These are phyloP conservation scores for Kuraishia borneana DNA, from an alignment of 805 yeast genomes.

Conservation along the genomic window DNA sequence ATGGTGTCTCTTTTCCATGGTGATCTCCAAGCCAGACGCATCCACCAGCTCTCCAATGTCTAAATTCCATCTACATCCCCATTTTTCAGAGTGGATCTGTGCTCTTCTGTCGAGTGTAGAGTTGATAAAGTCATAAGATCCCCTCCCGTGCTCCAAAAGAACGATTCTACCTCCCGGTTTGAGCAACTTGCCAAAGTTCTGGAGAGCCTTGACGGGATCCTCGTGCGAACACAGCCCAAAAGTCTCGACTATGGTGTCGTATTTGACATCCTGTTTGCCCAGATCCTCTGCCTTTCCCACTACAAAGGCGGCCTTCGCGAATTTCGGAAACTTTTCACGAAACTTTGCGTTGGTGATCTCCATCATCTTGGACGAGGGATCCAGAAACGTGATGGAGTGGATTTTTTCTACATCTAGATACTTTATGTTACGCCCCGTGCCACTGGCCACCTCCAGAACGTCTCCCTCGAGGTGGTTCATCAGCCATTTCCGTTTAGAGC, in stretches of 20 bases:
- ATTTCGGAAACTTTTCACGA: conserved; percentile 52
- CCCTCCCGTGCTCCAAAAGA: conserved; percentile 86
- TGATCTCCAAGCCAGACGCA: conserved; percentile 73
- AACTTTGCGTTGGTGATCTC: conserved; percentile 69
- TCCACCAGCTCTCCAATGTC: conserved; percentile 85
- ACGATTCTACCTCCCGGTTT: conserved; percentile 88
- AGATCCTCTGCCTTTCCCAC: conserved; percentile 85
- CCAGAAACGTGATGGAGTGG: conserved; percentile 73
- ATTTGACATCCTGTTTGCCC: conserved; percentile 35
- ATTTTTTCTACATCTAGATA: conserved; percentile 52
- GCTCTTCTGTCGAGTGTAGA: conserved; percentile 74
- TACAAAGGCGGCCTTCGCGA: conserved; percentile 69
- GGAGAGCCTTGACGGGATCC: conserved; percentile 76
- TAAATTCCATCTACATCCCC: conserved; percentile 98
- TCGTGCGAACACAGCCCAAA: conserved; percentile 95
- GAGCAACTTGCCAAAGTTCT: conserved; percentile 60
- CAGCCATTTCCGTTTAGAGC: conserved; percentile 63
- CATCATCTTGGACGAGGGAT: conserved; percentile 80
- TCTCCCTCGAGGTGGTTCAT: conserved; percentile 78
- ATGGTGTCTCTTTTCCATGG: conserved; percentile 71
- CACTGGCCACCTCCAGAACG: conserved; percentile 89
- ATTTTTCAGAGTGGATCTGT: conserved; percentile 68
- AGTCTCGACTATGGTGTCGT: conserved; percentile 88
- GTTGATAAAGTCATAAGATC: conserved; percentile 69
- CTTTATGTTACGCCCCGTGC: conserved; percentile 88